phyloP scores from a whole-genome alignment of 345 rosid species.

The Cochlearia excelsa region DNA sequence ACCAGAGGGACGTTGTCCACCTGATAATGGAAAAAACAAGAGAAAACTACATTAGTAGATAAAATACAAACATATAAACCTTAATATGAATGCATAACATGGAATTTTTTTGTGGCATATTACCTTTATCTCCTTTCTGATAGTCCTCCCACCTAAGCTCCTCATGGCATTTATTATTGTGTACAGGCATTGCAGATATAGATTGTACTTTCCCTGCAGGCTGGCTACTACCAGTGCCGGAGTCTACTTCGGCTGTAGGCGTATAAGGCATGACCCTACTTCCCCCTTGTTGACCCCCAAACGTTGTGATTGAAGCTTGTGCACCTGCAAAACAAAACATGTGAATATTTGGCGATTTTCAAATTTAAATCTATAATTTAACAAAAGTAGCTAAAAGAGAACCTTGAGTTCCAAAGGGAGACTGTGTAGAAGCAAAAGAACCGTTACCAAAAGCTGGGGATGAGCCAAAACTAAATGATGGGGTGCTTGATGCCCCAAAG shows the following conservation, averaged over 20 bases:
- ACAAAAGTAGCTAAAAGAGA: constrained; percentile 55
- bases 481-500: constrained; percentile 53
- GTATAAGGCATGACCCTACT: constrained; percentile 69
- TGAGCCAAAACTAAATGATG: constrained; percentile 63
- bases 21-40: constrained; percentile 41
- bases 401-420: constrained; percentile 73
- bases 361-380: not conserved
- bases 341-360: constrained; percentile 1
- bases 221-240: constrained; percentile 41
- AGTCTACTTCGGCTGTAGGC: constrained; percentile 62
- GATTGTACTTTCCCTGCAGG: constrained; percentile 73
- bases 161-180: constrained; percentile 77
- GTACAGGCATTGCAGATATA: constrained; percentile 76
- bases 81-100: constrained; percentile 3
- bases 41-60: constrained; percentile 12
- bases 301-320: constrained; percentile 58
- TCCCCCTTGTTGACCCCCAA: constrained; percentile 72
- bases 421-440: constrained; percentile 49
- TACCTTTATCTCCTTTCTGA: constrained; percentile 96
- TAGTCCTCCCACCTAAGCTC: constrained; percentile 97
- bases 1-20: constrained; percentile 65
- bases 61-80: constrained; percentile 16
- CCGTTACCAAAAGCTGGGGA: constrained; percentile 67
- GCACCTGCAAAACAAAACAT: constrained; percentile 46
- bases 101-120: not conserved